Base-by-base conservation (phyloP, 768 basidiomycete species). In the Leccinum variicolor region DNA sequence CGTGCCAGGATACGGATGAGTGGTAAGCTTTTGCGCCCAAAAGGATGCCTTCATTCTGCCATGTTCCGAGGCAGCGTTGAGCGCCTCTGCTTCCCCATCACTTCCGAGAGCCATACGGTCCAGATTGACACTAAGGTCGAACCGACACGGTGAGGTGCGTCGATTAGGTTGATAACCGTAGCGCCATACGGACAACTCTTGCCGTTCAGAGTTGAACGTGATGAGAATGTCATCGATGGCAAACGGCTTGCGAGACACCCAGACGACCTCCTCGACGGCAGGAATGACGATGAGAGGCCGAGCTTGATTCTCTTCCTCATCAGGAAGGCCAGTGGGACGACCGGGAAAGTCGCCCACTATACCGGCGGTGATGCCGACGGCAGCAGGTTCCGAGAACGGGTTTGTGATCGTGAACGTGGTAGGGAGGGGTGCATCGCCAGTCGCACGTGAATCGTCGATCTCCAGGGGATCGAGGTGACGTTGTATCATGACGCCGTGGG, bases 401-500 rank as follows among this genome's bases (percentile, higher is more conserved):
- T 83, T 88, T 9, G 85, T 87, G 60, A 94, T 76, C 17, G 87
- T 84, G 70, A 92, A 93, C 25, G 93, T 81, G 14, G 90, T 91
- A 0, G 92, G 90, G n/a, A 92, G 76, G 0, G 84, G 77, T 17
- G 81, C 76, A 39, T 91, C 86, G 10, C 86, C 87, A 0, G 83
- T 81, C n/a, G 76, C 65, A 50, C 81, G 80, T 3, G 85, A 85
- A 54, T 92, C 90, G 17, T 81, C 77, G 6, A 86, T 66, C 68
- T 94, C 91, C 6, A 76, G 75, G 1, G 81, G 77, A 62, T 90
- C 89, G 50, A 91, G 75, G 5, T 83, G 81, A 26, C 92, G 79
- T 64, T 93, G 89, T 45, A 94, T 82, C 74, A 93, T 78, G 23
- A 93, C 81, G 1, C 92, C 92, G 61, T 89, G 86, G 1, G 92